phyloP scores from a whole-genome alignment of 2,329 filamentous ascomycete genomes.

The Elsinoe ampelina region DNA sequence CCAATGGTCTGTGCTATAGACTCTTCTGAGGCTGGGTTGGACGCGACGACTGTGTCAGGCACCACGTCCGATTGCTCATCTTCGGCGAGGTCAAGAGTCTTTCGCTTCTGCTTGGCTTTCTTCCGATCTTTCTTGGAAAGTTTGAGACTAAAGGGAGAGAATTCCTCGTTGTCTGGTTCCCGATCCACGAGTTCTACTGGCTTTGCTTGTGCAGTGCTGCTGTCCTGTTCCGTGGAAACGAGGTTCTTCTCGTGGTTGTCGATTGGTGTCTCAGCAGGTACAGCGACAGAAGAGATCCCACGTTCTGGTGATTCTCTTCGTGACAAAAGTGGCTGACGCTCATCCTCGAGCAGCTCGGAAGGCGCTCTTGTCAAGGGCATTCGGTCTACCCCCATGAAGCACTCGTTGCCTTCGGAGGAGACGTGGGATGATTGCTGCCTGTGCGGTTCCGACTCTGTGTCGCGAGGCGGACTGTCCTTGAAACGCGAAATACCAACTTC shows the following conservation, averaged over 20 bases:
- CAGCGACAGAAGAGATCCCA: background rate
- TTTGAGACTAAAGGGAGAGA: slow-evolving; percentile 10
- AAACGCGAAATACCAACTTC: slow-evolving; percentile 7
- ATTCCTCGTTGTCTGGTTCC: background rate
- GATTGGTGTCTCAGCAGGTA: background rate
- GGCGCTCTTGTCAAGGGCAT: background rate
- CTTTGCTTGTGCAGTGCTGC: background rate
- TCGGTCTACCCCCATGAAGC: slow-evolving; percentile 12
- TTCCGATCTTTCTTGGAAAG: slow-evolving; percentile 23
- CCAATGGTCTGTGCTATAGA: background rate
- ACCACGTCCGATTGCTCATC: background rate
- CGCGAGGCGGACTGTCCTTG: slow-evolving; percentile 9
- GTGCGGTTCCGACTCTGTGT: slow-evolving; percentile 2
- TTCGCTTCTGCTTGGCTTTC: slow-evolving; percentile 16
- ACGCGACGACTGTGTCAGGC: background rate
- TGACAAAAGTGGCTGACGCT: slow-evolving; percentile 7
- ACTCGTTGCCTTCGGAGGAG: slow-evolving; percentile 6
- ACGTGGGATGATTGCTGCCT: slow-evolving; percentile 11
- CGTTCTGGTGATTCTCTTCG: slow-evolving; percentile 1
- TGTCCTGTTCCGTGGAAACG: no score
- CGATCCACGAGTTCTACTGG: background rate
- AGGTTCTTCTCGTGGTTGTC: no score
- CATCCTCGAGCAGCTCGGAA: slow-evolving; percentile 10
- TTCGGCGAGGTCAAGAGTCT: background rate
- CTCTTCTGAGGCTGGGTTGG: background rate